phyloP scores from a whole-genome alignment of 1,284 basidiomycete genomes.

The Pascua guehoae region DNA sequence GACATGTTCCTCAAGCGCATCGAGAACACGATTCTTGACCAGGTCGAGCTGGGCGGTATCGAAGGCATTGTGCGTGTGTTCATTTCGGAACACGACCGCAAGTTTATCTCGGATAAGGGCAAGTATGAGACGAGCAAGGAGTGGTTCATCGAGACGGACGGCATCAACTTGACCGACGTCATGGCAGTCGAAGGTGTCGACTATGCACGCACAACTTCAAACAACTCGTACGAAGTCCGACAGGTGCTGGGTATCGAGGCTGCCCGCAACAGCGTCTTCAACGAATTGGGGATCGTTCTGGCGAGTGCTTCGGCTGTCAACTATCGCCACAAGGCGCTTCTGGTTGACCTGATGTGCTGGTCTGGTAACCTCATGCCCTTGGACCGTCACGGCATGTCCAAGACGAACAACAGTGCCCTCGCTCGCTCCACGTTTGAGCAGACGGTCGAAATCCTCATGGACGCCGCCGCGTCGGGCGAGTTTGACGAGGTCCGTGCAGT shows the following conservation, averaged over 20 bases:
- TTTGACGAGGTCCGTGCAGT: conserved; percentile 97
- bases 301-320: conserved; percentile 99
- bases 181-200: conserved; percentile 95
- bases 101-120: conserved; percentile 59
- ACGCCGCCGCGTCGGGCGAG: conserved; percentile 96
- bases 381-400: conserved; percentile 98
- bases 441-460: conserved; percentile 98
- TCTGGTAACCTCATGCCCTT: conserved; percentile 96
- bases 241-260: conserved; percentile 98
- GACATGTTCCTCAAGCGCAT: conserved; percentile 95
- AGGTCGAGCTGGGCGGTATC: conserved; percentile 93
- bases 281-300: conserved; percentile 88
- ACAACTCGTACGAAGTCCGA: conserved; percentile 95
- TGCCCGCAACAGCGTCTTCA: conserved; percentile 87
- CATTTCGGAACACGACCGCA: conserved; percentile 82
- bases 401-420: conserved; percentile 91
- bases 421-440: conserved; percentile 99
- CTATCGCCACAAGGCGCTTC: conserved; percentile 90
- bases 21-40: conserved; percentile 93
- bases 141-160: conserved; percentile 97
- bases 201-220: conserved; percentile 86
- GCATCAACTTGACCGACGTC: conserved; percentile 88
- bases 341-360: conserved; percentile 98
- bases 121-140: conserved; percentile 62
- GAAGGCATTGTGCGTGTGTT: conserved; percentile 89